Percentiles rank a stretch among this genome's conserved stretches.
phyloP scores from a whole-genome alignment of 139 green algal species.

The Trebouxia sp. region DNA sequence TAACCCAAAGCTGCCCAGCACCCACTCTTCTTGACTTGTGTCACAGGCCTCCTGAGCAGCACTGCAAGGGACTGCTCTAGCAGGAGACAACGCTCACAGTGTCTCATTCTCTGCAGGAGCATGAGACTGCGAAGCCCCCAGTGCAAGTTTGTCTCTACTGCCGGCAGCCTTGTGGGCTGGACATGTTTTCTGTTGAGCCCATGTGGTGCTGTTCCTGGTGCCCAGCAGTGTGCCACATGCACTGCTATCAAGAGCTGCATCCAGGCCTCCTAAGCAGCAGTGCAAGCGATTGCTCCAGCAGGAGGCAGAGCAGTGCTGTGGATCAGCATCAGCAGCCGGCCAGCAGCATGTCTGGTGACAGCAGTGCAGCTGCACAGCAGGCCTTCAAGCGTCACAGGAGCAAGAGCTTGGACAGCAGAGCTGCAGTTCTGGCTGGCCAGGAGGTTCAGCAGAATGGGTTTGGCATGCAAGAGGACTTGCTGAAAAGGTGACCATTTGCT shows the following conservation, averaged over 20 bases:
- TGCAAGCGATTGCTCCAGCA: no score
- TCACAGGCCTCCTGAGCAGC: no score
- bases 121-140: constrained; percentile 6
- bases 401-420: constrained; percentile 7
- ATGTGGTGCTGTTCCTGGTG: constrained; percentile 78
- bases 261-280: constrained; percentile 18
- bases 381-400: background rate
- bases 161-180: constrained; percentile 47
- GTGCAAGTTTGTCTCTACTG: constrained; percentile 60
- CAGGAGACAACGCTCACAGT: no score
- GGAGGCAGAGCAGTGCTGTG: no score
- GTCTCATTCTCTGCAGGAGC: no score
- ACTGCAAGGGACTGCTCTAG: no score
- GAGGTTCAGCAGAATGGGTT: background rate
- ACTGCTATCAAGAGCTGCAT: constrained; percentile 53
- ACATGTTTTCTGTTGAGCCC: constrained; percentile 62
- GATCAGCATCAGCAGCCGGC: constrained; percentile 1
- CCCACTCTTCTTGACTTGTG: no score
- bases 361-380: background rate
- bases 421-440: background rate
- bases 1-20: no score
- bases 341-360: background rate
- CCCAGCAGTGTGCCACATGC: constrained; percentile 59
- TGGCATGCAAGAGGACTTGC: constrained; percentile 18
- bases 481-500: no score